Evolutionary conservation across 441 rosid genomes (phyloP).

Genomic region (Erodium texanum): DNA sequence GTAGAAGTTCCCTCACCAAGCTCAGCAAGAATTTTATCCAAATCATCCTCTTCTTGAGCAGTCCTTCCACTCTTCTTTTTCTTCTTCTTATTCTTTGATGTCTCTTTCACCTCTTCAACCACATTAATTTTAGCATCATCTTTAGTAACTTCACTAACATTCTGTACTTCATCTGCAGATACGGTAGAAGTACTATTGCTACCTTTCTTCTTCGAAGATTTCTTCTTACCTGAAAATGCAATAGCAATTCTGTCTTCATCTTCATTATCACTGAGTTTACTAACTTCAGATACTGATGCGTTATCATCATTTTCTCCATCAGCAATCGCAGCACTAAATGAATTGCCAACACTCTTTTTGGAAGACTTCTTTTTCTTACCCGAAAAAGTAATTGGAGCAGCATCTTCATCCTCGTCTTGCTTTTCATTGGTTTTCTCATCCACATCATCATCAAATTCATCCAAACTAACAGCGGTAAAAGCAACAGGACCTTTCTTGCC

Average conservation of each 20-base stretch:
- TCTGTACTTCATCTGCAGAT: slow-evolving; percentile 24
- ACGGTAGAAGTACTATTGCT: slow-evolving; percentile 24
- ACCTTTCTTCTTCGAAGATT: slow-evolving; percentile 66
- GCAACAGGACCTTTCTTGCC: slow-evolving; percentile 29
- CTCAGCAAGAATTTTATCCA: slow-evolving; percentile 85
- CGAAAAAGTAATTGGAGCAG: slow-evolving; percentile 35
- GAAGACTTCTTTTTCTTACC: slow-evolving; percentile 81
- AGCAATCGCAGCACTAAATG: slow-evolving; percentile 37
- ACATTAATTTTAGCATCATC: slow-evolving; percentile 24
- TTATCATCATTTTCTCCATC: slow-evolving; percentile 46
- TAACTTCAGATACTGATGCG: slow-evolving; percentile 26
- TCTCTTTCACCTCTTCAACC: slow-evolving; percentile 42
- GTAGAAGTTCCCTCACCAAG: slow-evolving; percentile 54
- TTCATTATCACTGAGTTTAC: slow-evolving; percentile 27
- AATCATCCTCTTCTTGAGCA: slow-evolving; percentile 86
- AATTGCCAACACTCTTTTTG: slow-evolving; percentile 44
- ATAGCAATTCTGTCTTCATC: slow-evolving; percentile 34
- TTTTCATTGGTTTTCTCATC: slow-evolving; percentile 26
- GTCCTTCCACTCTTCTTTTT: slow-evolving; percentile 88
- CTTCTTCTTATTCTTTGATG: slow-evolving; percentile 73
- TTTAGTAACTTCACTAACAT: slow-evolving; percentile 26
- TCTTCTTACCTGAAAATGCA: slow-evolving; percentile 61
- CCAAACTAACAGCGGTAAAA: slow-evolving; percentile 23
- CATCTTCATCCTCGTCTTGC: slow-evolving; percentile 44
- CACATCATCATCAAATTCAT: slow-evolving; percentile 26